Base-by-base conservation (phyloP, 345 rosid genomes). In the Viola odorata region DNA sequence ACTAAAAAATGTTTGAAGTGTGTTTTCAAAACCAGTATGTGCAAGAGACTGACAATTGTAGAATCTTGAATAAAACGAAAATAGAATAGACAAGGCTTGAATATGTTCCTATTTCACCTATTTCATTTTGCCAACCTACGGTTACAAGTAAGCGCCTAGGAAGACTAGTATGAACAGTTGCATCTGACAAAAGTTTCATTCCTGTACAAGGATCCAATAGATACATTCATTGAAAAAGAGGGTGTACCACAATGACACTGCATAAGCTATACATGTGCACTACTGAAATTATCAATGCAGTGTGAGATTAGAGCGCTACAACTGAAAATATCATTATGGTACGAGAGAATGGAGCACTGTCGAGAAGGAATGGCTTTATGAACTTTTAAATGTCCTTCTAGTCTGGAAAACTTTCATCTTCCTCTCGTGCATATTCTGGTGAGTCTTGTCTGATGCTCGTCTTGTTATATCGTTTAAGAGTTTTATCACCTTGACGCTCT, bases 371-470 rank as follows among this genome's bases (percentile, higher is more conserved):
- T 2, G 32, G 32, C 32, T 23, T 23, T 1, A 23, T 23, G 32
- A 23, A 23, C 32, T 23, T 23, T 23, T 23, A 23, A 23, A 23
- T 23, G 32, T 23, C 32, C 32, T 54, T 5, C 58, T 65, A 71
- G 75, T 75, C 85, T 3, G 80, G 72, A 69, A 75, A 72, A 58
- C 37, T 60, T 60, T 75, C 74, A 32, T 73, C 81, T 0, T 57
- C 78, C 41, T 75, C 81, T 8, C 2, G 32, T 23, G 32, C 32
- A 23, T 23, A 60, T 62, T 74, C 61, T 54, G 53, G 17, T 16
- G 48, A 64, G 2, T 54, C 68, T 71, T 71, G 70, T 57, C 48
- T 64, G 57, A 48, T 36, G 55, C 57, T 73, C 13, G 56, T 72
- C 55, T 39, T 80, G 62, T 63, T 64, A 4, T 23, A 66, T 39